Evolutionary conservation across 208 protist genomes (phyloP), one percentile per base, ranked within the genome.

Genomic region (Trypanosoma rangeli): DNA sequence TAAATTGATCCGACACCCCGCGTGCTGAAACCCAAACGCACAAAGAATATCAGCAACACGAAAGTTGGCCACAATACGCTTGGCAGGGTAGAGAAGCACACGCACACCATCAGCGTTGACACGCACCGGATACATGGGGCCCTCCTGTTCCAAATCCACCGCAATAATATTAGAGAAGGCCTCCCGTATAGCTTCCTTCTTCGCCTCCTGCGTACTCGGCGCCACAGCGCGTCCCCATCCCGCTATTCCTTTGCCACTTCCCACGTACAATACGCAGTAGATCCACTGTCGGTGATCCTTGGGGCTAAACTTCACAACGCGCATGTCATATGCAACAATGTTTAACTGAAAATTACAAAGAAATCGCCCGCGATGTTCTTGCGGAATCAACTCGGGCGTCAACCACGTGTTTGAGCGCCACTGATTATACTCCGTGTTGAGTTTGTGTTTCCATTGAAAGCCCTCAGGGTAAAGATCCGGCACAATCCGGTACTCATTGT

Each of bases 341-440:
- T 97, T 97, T 50, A 97, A 83, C 75, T 97, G 90, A 70, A 97
- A 97, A 80, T 97, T 97, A 74, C 93, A 97, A 39, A 97, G 78
- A 75, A 97, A 97, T 49, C 93, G 81, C 28, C 93, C 93, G 13
- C 93, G 88, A 80, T 97, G 93, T 79, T 97, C 93, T 65, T 89
- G 78, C 28, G 93, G 93, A 58, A 97, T 97, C 29, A 97, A 84
- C 63, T 97, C 93, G 37, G 90, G 90, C 31, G 93, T 96, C 55
- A 95, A 74, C 93, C 93, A 97, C 49, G 93, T 97, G 82, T 96
- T 97, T 44, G 88, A 95, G 76, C 93, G 88, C 90, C 93, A 97
- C 78, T 97, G 93, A 56, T 97, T 97, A 78, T 97, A 97, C 82
- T 97, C 90, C 0, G 90, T 94, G 68, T 97, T 97, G 20, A 97